phyloP scores from a whole-genome alignment of 2,329 filamentous ascomycete species.

The Claviceps quebecensis region DNA sequence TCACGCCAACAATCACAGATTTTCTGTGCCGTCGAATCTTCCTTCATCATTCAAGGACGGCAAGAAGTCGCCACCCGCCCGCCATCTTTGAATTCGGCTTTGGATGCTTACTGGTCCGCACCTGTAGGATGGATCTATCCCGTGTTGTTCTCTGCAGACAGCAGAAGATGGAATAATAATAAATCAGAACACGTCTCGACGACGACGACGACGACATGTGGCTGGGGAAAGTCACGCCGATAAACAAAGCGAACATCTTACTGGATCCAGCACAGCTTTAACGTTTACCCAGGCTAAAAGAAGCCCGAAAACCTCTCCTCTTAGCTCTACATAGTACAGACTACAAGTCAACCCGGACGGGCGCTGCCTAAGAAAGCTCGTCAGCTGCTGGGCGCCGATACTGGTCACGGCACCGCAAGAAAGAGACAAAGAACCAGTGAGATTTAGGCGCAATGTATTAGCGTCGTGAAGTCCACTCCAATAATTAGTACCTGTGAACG shows the following conservation, averaged over 20 bases:
- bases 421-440: background rate
- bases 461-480: background rate
- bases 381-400: background rate
- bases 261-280: background rate
- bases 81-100: too few species aligned
- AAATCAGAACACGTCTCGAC: background rate
- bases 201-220: background rate
- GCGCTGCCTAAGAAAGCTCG: background rate
- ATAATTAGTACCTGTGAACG: too few species aligned
- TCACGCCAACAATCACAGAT: too few species aligned
- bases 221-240: conserved; percentile 3
- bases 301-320: background rate
- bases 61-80: too few species aligned
- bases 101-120: too few species aligned
- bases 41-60: too few species aligned
- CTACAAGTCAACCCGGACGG: background rate
- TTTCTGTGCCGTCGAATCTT: too few species aligned
- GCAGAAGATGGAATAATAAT: too few species aligned
- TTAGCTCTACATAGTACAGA: background rate
- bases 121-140: background rate
- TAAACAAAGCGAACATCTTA: background rate
- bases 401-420: background rate
- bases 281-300: background rate
- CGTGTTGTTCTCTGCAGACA: background rate
- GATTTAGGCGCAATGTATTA: background rate